Percentiles rank a stretch among this genome's conserved stretches.
phyloP scores from a whole-genome alignment of 169 alveolate genomes.

The Plasmodium berghei region DNA sequence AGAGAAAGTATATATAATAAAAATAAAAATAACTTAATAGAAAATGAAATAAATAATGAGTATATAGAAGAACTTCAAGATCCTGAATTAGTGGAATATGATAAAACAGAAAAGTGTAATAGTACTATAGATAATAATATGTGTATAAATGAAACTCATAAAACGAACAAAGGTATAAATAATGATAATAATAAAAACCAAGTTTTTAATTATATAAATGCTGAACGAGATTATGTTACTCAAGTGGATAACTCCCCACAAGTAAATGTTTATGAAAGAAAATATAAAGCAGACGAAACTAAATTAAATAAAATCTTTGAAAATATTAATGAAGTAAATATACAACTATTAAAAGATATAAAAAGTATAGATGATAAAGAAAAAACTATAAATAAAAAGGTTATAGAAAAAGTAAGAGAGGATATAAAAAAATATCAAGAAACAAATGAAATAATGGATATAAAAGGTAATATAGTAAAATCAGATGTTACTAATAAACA shows the following conservation, averaged over 20 bases:
- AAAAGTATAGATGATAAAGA: constrained; percentile 67
- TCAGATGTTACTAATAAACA: neutral
- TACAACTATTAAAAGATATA: constrained; percentile 43
- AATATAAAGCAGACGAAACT: constrained; percentile 34
- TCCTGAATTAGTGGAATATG: neutral
- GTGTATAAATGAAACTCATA: neutral
- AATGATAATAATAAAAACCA: neutral
- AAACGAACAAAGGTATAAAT: neutral
- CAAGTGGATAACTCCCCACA: constrained; percentile 56
- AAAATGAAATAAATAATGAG: constrained; percentile 38
- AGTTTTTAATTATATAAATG: constrained; percentile 32
- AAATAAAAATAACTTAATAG: constrained; percentile 40
- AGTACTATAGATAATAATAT: neutral
- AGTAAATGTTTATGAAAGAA: constrained; percentile 52
- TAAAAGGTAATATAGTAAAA: constrained; percentile 36
- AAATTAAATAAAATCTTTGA: constrained; percentile 28
- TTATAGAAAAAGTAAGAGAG: constrained; percentile 69
- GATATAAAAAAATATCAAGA: constrained; percentile 63
- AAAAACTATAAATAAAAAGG: constrained; percentile 48
- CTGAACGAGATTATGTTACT: constrained; percentile 20
- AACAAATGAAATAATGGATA: constrained; percentile 58
- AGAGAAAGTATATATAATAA: constrained; percentile 57
- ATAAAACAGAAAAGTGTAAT: neutral
- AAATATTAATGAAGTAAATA: constrained; percentile 74
- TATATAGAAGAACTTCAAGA: constrained; percentile 44